Base-by-base conservation (phyloP, 2,329 filamentous ascomycete genomes). In the Fusarium sp. region DNA sequence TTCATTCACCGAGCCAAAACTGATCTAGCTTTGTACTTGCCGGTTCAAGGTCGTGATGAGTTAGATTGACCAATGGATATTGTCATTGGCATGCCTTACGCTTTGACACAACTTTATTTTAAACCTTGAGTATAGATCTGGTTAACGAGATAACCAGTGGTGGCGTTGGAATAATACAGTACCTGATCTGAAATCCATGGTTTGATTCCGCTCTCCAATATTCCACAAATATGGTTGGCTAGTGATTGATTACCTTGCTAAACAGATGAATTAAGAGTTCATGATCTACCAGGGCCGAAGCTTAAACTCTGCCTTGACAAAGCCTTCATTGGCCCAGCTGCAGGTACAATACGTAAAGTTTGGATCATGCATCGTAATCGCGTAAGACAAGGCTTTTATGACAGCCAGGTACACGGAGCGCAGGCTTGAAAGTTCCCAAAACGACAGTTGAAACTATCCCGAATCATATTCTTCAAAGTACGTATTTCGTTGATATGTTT, bases 91-190 rank as follows among this genome's bases (percentile, higher is more conserved):
- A 36, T 56, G 45, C 11, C 9, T 36, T 11, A 12, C 6, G 19
- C 6, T n/a, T 10, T 9, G 24, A 19, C 30, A 7, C 8, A 63
- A 43, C 39, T 6, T 28, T 46, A 63, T 48, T 36, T 62, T 10
- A 6, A 32, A 53, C 15, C 20, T 28, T 34, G 7, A 4, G 12
- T 8, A 2, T 17, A 36, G 24, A 44, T n/a, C 20, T 26, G 19
- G 11, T 24, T 24, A 24, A 24, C 17, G 1, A n/a, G 4, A 11
- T 1, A 2, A 4, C 7, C 8, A 7, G 19, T 3, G 2, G 7
- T n/a, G 26, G 10, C 14, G 6, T 14, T 11, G 45, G 23, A 10
- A 11, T 34, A 9, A 6, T 17, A 8, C 17, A n/a, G 7, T 4
- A 3, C 5, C 23, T 38, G 17, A 20, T 32, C 8, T 17, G 11